phyloP scores from a whole-genome alignment of 805 yeast species.

The Kodamaea leandrae region DNA sequence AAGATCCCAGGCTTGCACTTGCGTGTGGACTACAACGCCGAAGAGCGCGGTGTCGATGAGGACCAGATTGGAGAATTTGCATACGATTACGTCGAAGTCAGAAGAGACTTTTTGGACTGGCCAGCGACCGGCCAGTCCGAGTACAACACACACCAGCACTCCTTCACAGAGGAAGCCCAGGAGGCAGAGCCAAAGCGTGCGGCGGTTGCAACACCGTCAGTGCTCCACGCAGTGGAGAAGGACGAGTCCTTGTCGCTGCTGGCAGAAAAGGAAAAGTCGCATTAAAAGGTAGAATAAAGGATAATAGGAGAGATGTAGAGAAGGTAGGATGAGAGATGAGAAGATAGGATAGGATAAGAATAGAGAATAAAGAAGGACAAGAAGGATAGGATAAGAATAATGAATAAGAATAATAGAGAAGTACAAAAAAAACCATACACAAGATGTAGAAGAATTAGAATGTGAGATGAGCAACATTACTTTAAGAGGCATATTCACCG shows the following conservation, averaged over 20 bases:
- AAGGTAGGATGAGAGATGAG: not conserved
- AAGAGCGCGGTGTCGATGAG: conserved; percentile 88
- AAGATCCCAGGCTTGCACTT: conserved; percentile 78
- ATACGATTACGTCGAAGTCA: conserved; percentile 95
- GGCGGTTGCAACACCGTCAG: conserved; percentile 1
- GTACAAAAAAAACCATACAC: too few species aligned
- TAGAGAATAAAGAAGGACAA: not conserved
- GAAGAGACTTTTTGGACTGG: conserved; percentile 80
- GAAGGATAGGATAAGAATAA: not conserved
- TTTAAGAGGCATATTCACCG: too few species aligned
- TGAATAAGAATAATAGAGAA: too few species aligned
- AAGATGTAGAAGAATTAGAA: not conserved
- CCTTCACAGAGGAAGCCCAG: conserved; percentile 2
- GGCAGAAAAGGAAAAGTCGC: conserved; percentile 6
- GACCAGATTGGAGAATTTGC: conserved; percentile 98
- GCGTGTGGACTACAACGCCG: conserved; percentile 81
- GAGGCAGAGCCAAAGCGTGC: not conserved
- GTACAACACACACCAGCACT: conserved; percentile 8
- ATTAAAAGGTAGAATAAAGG: not conserved
- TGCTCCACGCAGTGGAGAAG: conserved; percentile 6
- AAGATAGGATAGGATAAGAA: not conserved
- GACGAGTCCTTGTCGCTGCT: conserved; percentile 8
- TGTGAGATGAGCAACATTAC: too few species aligned
- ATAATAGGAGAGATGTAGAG: not conserved
- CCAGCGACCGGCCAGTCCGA: conserved; percentile 16